A percentile compares a stretch with the other conserved stretches of the same genome.
Evolutionary conservation across 805 yeast genomes (phyloP).

Genomic region (Maudiozyma saulgeensis): DNA sequence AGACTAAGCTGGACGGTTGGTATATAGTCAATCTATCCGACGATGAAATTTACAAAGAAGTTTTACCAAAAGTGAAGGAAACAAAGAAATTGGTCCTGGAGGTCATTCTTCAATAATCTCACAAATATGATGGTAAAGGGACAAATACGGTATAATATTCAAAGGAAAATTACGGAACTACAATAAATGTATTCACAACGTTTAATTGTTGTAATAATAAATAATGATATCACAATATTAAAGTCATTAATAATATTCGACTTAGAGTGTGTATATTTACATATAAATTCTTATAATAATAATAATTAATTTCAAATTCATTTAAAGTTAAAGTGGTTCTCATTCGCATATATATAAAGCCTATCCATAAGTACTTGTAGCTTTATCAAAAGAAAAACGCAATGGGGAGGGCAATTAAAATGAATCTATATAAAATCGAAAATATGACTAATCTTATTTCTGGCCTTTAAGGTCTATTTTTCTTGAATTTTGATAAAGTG

Average conservation of each 20-base stretch:
- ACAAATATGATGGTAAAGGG: background rate
- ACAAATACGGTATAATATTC: background rate
- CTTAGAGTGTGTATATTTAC: too few relatives aligned
- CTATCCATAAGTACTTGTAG: too few relatives aligned
- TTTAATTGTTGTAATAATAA: background rate
- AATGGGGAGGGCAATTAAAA: too few relatives aligned
- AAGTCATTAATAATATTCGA: background rate
- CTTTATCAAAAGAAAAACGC: too few relatives aligned
- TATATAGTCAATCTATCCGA: conserved; percentile 11
- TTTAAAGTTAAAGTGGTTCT: too few relatives aligned
- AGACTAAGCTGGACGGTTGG: conserved; percentile 14
- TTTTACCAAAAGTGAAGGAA: conserved; percentile 5
- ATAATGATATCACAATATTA: background rate
- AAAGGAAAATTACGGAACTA: background rate
- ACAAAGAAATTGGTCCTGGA: conserved; percentile 9
- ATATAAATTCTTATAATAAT: background rate
- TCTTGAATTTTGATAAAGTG: conserved; percentile 33
- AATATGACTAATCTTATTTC: conserved; percentile 7
- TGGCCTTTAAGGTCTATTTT: conserved; percentile 90
- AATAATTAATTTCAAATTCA: background rate
- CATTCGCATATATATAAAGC: too few relatives aligned
- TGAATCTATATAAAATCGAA: too few relatives aligned
- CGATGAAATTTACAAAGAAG: conserved; percentile 10
- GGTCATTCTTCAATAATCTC: background rate
- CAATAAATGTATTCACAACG: background rate